Conservation (phyloP, 306 rosid species). For the Gastrolobium bilobum region DNA sequence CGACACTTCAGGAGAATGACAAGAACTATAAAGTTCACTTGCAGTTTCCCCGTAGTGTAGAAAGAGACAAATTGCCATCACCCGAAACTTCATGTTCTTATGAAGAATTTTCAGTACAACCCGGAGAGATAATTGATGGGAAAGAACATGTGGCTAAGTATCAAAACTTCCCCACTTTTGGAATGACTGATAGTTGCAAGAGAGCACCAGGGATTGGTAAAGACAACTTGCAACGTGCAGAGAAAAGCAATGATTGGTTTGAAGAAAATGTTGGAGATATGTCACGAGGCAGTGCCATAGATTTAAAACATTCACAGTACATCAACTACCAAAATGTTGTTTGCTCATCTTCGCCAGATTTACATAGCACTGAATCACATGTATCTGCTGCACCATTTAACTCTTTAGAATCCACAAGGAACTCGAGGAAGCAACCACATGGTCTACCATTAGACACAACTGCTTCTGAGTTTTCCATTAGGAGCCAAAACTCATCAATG, state of each 20-base stretch:
- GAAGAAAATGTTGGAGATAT: slow-evolving; percentile 50
- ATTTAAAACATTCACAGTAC: slow-evolving; percentile 47
- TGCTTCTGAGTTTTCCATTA: slow-evolving; percentile 49
- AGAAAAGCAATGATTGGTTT: slow-evolving; percentile 42
- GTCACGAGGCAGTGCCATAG: slow-evolving; percentile 42
- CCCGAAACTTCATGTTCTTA: slow-evolving; percentile 52
- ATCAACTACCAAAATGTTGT: slow-evolving; percentile 52
- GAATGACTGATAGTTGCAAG: slow-evolving; percentile 37
- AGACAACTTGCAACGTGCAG: slow-evolving; percentile 50
- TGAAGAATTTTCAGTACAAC: slow-evolving; percentile 51
- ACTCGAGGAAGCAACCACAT: slow-evolving; percentile 43
- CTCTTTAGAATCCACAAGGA: slow-evolving; percentile 50
- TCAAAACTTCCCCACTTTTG: slow-evolving; percentile 50
- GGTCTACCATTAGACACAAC: slow-evolving; percentile 47
- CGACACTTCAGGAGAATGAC: slow-evolving; percentile 61
- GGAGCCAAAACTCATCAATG: slow-evolving; percentile 58
- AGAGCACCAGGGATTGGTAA: slow-evolving; percentile 42
- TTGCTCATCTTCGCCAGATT: slow-evolving; percentile 52
- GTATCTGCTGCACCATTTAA: slow-evolving; percentile 41
- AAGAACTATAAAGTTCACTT: slow-evolving; percentile 53
- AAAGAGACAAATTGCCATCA: slow-evolving; percentile 54
- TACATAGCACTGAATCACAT: slow-evolving; percentile 46
- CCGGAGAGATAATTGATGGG: slow-evolving; percentile 48
- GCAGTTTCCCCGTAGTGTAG: slow-evolving; percentile 42
- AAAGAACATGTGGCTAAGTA: slow-evolving; percentile 42